Conservation (phyloP, 1,139 yeast species). For the Lizanozyma gosingica region DNA sequence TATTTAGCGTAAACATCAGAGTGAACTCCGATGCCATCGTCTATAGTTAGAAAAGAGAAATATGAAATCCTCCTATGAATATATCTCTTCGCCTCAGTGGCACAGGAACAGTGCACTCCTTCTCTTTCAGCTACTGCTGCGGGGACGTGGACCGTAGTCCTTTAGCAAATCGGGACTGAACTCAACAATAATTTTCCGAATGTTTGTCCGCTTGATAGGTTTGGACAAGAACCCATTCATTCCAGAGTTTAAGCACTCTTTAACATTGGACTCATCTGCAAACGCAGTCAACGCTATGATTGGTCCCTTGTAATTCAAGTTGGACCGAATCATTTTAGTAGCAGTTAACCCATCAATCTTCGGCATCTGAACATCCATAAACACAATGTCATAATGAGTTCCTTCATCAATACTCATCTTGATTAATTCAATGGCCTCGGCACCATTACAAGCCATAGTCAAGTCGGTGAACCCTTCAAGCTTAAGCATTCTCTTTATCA, state of each 20-base stretch:
- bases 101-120: too few relatives aligned
- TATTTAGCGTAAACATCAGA: too few relatives aligned
- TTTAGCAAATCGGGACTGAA: constrained; percentile 26
- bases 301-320: constrained; percentile 58
- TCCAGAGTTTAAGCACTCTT: constrained; percentile 71
- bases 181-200: constrained; percentile 43
- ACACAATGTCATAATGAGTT: constrained; percentile 57
- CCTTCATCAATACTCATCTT: constrained; percentile 35
- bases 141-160: too few relatives aligned
- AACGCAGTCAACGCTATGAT: constrained; percentile 92
- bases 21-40: too few relatives aligned
- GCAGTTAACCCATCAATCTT: constrained; percentile 81
- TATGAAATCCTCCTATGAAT: too few relatives aligned
- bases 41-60: too few relatives aligned
- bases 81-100: too few relatives aligned
- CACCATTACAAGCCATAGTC: constrained; percentile 82
- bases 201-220: constrained; percentile 68
- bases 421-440: constrained; percentile 66
- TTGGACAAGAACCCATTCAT: constrained; percentile 85
- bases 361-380: constrained; percentile 99
- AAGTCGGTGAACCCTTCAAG: constrained; percentile 69
- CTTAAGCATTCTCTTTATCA: constrained; percentile 73
- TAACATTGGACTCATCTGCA: constrained; percentile 80
- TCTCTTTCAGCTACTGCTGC: too few relatives aligned
- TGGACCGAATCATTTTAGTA: constrained; percentile 60